phyloP scores from a whole-genome alignment of 352 stramenopile species.

The Discostella stelligera region DNA sequence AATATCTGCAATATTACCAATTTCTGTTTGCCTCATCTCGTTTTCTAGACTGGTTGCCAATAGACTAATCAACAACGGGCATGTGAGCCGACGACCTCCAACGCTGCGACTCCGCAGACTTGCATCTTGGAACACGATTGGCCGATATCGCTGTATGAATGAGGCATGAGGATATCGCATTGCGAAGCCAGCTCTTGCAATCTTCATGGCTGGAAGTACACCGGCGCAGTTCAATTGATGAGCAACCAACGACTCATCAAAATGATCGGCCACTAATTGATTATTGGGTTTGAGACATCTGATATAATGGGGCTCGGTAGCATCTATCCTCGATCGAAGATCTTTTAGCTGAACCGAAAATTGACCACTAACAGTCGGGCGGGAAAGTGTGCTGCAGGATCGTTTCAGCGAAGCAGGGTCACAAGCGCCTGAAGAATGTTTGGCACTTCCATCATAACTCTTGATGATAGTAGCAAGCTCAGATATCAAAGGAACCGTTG shows the following conservation, averaged over 20 bases:
- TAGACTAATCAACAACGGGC: conserved; percentile 19
- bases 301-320: conserved; percentile 93
- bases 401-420: conserved; percentile 54
- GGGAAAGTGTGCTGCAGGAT: conserved; percentile 50
- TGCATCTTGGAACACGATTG: conserved; percentile 34
- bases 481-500: conserved; percentile 38
- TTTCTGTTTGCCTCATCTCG: conserved; percentile 23
- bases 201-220: conserved; percentile 92
- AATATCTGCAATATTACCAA: conserved; percentile 19
- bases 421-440: conserved; percentile 6
- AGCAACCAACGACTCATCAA: conserved; percentile 88
- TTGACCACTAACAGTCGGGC: conserved; percentile 66
- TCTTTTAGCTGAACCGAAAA: conserved; percentile 90
- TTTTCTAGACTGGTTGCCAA: conserved; percentile 24
- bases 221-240: conserved; percentile 93
- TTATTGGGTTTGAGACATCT: conserved; percentile 97
- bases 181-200: conserved; percentile 92
- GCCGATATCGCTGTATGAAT: conserved; percentile 85
- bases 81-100: conserved; percentile 15
- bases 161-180: conserved; percentile 91
- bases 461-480: conserved; percentile 46
- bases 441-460: conserved; percentile 19
- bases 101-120: not conserved
- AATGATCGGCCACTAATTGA: conserved; percentile 85
- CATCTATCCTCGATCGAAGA: conserved; percentile 90